Evolutionary conservation across 2,329 filamentous ascomycete species (phyloP).

Genomic region (Pyrenophora teres): DNA sequence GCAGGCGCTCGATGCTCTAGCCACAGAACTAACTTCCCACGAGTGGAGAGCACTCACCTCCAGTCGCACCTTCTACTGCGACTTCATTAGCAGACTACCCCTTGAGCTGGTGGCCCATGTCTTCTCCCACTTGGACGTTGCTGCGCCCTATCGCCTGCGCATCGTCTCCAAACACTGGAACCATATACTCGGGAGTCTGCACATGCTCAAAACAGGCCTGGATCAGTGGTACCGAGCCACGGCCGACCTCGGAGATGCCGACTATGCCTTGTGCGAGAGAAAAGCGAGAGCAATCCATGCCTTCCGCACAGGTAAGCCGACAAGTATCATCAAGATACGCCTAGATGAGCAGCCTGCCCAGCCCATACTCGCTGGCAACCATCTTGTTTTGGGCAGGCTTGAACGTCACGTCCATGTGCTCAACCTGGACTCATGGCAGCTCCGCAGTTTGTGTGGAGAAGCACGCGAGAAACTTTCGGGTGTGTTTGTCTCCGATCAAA

Average conservation of each 20-base stretch:
- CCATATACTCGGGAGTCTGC: constrained; percentile 29
- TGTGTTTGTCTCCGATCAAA: constrained; percentile 26
- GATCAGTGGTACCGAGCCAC: constrained; percentile 30
- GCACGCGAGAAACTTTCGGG: constrained; percentile 29
- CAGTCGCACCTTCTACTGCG: constrained; percentile 33
- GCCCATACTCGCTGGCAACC: not conserved
- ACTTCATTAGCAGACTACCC: constrained; percentile 46
- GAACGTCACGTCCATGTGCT: constrained; percentile 20
- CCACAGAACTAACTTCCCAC: constrained; percentile 31
- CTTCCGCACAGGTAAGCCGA: constrained; percentile 28
- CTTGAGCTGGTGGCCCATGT: constrained; percentile 45
- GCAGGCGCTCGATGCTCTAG: constrained; percentile 31
- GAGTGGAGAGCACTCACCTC: constrained; percentile 38
- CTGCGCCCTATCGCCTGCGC: constrained; percentile 37
- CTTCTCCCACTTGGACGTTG: constrained; percentile 41
- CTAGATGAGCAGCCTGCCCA: not conserved
- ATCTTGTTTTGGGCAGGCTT: constrained; percentile 7
- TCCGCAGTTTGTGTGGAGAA: constrained; percentile 14
- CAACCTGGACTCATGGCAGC: constrained; percentile 30
- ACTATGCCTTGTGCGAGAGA: constrained; percentile 19
- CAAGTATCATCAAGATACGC: constrained; percentile 1
- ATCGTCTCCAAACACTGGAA: constrained; percentile 43
- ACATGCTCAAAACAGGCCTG: constrained; percentile 28
- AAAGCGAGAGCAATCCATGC: constrained; percentile 33
- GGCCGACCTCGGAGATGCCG: constrained; percentile 13